Evolutionary conservation across 2,329 filamentous ascomycete genomes (phyloP), one percentile per base, ranked within the genome.

Genomic region (Claviceps pazoutovae): DNA sequence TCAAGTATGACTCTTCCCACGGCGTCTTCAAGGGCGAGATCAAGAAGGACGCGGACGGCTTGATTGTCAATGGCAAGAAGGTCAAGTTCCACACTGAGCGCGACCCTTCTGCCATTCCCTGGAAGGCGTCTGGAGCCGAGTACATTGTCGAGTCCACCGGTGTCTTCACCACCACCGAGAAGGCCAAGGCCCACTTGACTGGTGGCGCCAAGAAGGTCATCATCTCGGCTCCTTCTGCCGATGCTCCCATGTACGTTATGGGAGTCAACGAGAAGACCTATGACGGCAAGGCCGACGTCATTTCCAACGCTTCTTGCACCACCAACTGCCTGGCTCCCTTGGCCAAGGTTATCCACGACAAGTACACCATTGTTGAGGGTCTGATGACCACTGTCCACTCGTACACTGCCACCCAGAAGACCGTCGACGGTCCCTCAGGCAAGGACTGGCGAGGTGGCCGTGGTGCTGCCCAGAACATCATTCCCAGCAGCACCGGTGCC

Each of bases 381-480:
- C 84, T 97, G 66, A 98, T 98, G 93, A 97, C 93, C 76, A 98
- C 93, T 63, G 83, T 97, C 73, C 93, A 98, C 86, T 96, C 93
- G 66, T 97, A 97, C 86, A 97, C 93, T 65, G 93, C 93, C 67
- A 97, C 93, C 72, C 93, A 97, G 82, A 96, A 96, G 88, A 95
- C 90, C 66, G 93, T 97, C 66, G 93, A 98, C 68, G 93, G 89
- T 70, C 93, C 93, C 68, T 97, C 93, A 60, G 79, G 77, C 73
- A 98, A 98, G 87, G 93, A 97, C 80, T 98, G 91, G 91, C 86
- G 91, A 76, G 93, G 93, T 83, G 93, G 93, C 73, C 93, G 93
- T 78, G 90, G 88, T 65, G 93, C 93, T 76, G 93, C 93, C 68
- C 87, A 95, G 81, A 97, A 98, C 86, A 97, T 97, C 82, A 97